A percentile compares a stretch with the other conserved stretches of the same genome.
Evolutionary conservation across 768 basidiomycete species (phyloP).

Genomic region (Auricularia sp.): DNA sequence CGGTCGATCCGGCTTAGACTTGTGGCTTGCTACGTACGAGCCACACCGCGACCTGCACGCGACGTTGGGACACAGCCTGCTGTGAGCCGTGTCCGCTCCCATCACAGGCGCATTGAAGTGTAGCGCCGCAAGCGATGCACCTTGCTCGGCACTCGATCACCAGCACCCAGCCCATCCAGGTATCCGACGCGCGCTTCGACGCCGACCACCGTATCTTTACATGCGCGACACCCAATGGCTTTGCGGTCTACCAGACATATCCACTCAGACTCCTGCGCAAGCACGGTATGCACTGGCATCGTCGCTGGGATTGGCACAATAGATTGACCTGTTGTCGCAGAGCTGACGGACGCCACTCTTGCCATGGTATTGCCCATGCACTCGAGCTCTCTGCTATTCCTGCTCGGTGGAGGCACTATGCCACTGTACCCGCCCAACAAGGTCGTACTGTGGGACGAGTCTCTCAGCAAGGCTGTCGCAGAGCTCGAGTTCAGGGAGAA

Average conservation of each 20-base stretch:
- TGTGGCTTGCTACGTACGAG: too few species aligned
- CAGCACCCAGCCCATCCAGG: conserved; percentile 60
- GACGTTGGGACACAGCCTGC: neutral
- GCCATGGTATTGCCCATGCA: conserved; percentile 71
- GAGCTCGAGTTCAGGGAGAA: conserved; percentile 84
- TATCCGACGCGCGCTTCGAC: conserved; percentile 73
- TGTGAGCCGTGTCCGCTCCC: neutral
- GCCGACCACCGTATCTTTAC: conserved; percentile 76
- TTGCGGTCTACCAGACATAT: conserved; percentile 69
- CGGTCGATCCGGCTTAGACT: too few species aligned
- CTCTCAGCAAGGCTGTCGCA: conserved; percentile 62
- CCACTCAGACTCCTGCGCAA: conserved; percentile 72
- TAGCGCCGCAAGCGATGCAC: conserved; percentile 45
- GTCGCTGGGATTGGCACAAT: too few species aligned
- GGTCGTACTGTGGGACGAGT: conserved; percentile 84
- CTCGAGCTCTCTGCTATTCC: conserved; percentile 71
- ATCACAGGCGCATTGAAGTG: neutral
- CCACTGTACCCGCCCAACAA: conserved; percentile 89
- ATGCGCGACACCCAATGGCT: conserved; percentile 66
- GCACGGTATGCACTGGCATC: conserved; percentile 46
- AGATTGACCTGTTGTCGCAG: conserved; percentile 30
- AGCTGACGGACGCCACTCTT: conserved; percentile 70
- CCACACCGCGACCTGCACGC: too few species aligned
- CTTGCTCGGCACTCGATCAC: conserved; percentile 78
- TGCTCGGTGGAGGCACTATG: conserved; percentile 79